Conservation (phyloP, 2,329 filamentous ascomycete species). For the Colletotrichum echinochloae region DNA sequence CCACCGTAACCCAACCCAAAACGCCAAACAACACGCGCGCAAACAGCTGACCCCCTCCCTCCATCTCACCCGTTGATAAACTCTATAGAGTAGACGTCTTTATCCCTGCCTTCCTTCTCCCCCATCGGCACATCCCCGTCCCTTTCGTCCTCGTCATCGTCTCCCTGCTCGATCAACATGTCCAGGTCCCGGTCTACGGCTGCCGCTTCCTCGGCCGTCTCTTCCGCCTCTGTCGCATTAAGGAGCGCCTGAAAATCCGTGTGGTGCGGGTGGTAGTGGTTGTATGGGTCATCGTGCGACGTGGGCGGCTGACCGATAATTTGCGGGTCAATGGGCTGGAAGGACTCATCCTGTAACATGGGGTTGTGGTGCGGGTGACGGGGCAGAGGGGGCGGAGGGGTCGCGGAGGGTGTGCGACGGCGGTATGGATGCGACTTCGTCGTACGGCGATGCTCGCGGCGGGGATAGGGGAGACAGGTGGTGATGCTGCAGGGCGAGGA, state of each 20-base stretch:
- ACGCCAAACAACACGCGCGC: background rate
- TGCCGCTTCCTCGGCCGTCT: conserved; percentile 52
- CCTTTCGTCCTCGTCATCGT: conserved; percentile 56
- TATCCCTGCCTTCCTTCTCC: conserved; percentile 34
- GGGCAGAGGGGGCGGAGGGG: conserved; percentile 44
- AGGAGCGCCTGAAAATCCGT: conserved; percentile 67
- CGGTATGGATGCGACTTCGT: conserved; percentile 59
- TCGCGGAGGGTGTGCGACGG: conserved; percentile 54
- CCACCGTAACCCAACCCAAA: background rate
- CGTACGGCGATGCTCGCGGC: conserved; percentile 53
- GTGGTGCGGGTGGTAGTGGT: conserved; percentile 52
- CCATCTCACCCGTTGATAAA: background rate
- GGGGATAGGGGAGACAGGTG: conserved; percentile 46
- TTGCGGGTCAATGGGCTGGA: conserved; percentile 71
- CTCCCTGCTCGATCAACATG: conserved; percentile 63
- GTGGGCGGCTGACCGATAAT: conserved; percentile 61
- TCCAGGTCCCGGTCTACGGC: conserved; percentile 63
- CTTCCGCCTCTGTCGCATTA: conserved; percentile 56
- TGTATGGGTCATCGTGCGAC: conserved; percentile 52
- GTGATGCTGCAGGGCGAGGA: conserved; percentile 41
- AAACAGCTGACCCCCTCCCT: too few relatives aligned
- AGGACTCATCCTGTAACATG: conserved; percentile 51
- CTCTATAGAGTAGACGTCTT: conserved; percentile 30
- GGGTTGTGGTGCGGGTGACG: conserved; percentile 50
- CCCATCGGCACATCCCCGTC: conserved; percentile 49